Evolutionary conservation across 2,329 filamentous ascomycete species (phyloP), one percentile per base, ranked within the genome.

Genomic region (Bimuria novae-zelandiae): DNA sequence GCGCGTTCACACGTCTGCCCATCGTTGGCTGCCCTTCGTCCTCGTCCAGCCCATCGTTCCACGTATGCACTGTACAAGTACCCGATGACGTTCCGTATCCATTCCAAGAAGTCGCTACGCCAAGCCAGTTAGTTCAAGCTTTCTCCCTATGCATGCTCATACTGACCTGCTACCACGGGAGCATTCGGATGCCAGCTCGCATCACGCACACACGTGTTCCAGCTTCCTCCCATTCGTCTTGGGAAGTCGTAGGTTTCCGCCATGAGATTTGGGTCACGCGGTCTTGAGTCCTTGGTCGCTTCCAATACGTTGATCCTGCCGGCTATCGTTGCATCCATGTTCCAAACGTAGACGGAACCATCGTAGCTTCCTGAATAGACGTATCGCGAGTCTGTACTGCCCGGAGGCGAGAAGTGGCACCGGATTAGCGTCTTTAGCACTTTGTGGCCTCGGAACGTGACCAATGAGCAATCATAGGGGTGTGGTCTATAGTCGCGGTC

Each of bases 301-400:
- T 81, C 76, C 37, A 84, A 82, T 6, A 97, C 92, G 69, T 97
- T 86, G 40, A 99, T 87, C 36, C 83, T 85, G 4, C 83, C 85
- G 0, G 90, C 91, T 10, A 90, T 68, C 0, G 92, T 97, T 27
- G 90, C 92, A 69, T 99, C 92, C 75, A 97, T 78, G 69, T 97
- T 97, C 82, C 90, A 99, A 36, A 97, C 84, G 63, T 92, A 93
- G 0, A 97, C 89, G 54, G 89, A 89, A 43, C 94, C 94, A 62
- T 97, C 91, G 59, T 90, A 86, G 64, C 90, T 95, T 19, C 94
- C 94, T 17, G 88, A 89, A 75, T 97, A 97, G 19, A 99, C 92
- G 69, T 97, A 97, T 63, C 91, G 83, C 7, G 89, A 92, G 70
- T 97, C 89, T 1, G 91, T 93, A 68, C 90, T 92, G 10, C 83